A percentile compares a stretch with the other conserved stretches of the same genome.
phyloP scores from a whole-genome alignment of 192 early-diverging fungal species.

The Neocallimastix lanati region DNA sequence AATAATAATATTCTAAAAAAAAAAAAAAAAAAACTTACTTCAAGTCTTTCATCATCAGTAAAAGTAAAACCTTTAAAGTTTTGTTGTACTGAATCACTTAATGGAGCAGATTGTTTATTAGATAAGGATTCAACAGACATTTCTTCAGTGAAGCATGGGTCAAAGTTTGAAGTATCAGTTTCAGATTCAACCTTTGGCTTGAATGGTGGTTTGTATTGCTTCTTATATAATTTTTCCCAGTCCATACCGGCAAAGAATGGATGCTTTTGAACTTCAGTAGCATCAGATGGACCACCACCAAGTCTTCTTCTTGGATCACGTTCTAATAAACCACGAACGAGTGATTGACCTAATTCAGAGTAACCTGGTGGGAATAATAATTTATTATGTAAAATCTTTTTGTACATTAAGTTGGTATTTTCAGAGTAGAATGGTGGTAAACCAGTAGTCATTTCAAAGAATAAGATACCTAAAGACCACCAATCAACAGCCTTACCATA shows the following conservation, averaged over 20 bases:
- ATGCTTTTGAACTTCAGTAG: neutral
- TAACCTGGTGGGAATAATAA: slow-evolving; percentile 7
- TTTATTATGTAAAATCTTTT: slow-evolving; percentile 31
- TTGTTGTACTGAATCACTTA: slow-evolving; percentile 74
- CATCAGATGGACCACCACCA: too few relatives aligned
- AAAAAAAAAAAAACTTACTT: too few relatives aligned
- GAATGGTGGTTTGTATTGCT: slow-evolving; percentile 82
- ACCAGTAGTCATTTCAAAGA: slow-evolving; percentile 47
- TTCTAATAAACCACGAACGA: neutral
- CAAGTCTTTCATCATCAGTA: too few relatives aligned
- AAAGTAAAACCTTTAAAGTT: slow-evolving; percentile 74
- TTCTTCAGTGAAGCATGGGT: slow-evolving; percentile 88
- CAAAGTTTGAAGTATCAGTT: slow-evolving; percentile 92
- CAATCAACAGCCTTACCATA: slow-evolving; percentile 61
- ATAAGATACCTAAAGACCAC: slow-evolving; percentile 64
- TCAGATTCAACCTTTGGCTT: slow-evolving; percentile 74
- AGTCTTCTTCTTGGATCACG: neutral
- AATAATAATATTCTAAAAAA: too few relatives aligned
- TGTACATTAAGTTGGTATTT: slow-evolving; percentile 37
- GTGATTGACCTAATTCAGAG: slow-evolving; percentile 43
- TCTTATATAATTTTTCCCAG: slow-evolving; percentile 68
- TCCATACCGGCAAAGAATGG: slow-evolving; percentile 63
- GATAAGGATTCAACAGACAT: slow-evolving; percentile 75
- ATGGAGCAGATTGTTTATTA: slow-evolving; percentile 38
- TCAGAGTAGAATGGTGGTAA: slow-evolving; percentile 39